These are phyloP conservation scores for Debaryomyces robertsiae DNA, from an alignment of 1,139 yeast species.

Conservation along the genomic window DNA sequence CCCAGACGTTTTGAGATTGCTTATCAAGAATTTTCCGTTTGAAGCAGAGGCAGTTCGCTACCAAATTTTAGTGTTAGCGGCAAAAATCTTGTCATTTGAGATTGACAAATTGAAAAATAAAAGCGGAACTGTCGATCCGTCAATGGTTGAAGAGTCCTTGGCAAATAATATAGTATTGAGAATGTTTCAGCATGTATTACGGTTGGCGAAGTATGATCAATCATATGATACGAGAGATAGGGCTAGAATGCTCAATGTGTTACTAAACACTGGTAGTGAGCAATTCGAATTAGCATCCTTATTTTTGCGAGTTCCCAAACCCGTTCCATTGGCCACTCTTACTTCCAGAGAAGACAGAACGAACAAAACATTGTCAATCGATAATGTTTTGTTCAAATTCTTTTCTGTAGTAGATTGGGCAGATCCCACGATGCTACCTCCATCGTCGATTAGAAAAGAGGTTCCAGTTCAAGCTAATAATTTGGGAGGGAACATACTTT, in stretches of 20 bases:
- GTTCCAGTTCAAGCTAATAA: slow-evolving; percentile 29
- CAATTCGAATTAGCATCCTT: slow-evolving; percentile 66
- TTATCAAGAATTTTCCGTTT: slow-evolving; percentile 57
- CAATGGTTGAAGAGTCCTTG: slow-evolving; percentile 33
- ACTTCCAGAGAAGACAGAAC: not conserved
- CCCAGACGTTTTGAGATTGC: slow-evolving; percentile 72
- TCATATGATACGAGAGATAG: slow-evolving; percentile 83
- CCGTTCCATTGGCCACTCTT: slow-evolving; percentile 47
- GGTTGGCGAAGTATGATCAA: slow-evolving; percentile 72
- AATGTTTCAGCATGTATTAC: slow-evolving; percentile 63
- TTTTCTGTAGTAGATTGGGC: slow-evolving; percentile 39
- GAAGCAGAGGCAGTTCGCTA: slow-evolving; percentile 64
- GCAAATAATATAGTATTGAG: slow-evolving; percentile 42
- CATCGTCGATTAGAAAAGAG: slow-evolving; percentile 41
- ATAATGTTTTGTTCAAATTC: slow-evolving; percentile 24
- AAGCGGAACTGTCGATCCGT: slow-evolving; percentile 26
- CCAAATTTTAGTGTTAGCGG: slow-evolving; percentile 72
- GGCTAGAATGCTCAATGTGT: slow-evolving; percentile 69
- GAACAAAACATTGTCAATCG: slow-evolving; percentile 14
- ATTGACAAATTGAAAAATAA: slow-evolving; percentile 37
- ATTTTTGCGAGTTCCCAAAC: slow-evolving; percentile 82
- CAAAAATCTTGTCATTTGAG: slow-evolving; percentile 66
- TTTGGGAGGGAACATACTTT: slow-evolving; percentile 18
- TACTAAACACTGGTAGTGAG: slow-evolving; percentile 38
- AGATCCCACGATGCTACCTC: slow-evolving; percentile 35